Evolutionary conservation across 2,329 filamentous ascomycete species (phyloP), one percentile per base, ranked within the genome.

Genomic region (Fusarium subtropicale): DNA sequence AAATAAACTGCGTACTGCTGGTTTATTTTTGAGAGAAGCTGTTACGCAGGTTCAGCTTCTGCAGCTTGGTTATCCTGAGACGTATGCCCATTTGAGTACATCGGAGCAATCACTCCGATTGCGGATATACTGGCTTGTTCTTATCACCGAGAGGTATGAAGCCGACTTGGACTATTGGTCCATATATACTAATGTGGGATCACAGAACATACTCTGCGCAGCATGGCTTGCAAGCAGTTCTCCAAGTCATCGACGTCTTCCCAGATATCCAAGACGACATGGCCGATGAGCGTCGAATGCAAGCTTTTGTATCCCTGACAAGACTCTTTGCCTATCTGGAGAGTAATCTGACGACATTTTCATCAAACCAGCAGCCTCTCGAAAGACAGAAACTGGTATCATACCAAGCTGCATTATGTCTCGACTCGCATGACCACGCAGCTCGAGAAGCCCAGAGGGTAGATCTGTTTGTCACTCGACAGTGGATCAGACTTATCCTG

Each of bases 401-500:
- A 7, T 71, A 65, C n/a, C 71, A 75, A 48, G 55, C 66, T 3
- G 71, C 63, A 4, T 26, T 75, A 4, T 64, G 66, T 8, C 24
- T 67, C 3, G 71, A 72, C 18, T 51, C 64, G 1, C 48, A 71
- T 12, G 65, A 62, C 11, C 60, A 68, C 3, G 65, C 53, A 16
- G 64, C 68, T 11, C 69, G 64, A 11, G 74, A 76, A 48, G 59
- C 70, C 1, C 74, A 76, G 48, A 48, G 67, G 7, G 74, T 76
- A 1, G 74, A 76, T 18, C 26, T 76, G 7, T 75, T 74, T 39
- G 74, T 76, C 4, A 75, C 75, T 4, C 68, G 73, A 4, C 73
- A 76, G 47, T 76, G 75, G 75, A 71, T 76, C 24, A 66, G 71
- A 7, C 63, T 76, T 0, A 67, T 76, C 3, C 34, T 74, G 1